Evolutionary conservation across 2,329 filamentous ascomycete species (phyloP).

Genomic region (Ceratocystis smalleyi): DNA sequence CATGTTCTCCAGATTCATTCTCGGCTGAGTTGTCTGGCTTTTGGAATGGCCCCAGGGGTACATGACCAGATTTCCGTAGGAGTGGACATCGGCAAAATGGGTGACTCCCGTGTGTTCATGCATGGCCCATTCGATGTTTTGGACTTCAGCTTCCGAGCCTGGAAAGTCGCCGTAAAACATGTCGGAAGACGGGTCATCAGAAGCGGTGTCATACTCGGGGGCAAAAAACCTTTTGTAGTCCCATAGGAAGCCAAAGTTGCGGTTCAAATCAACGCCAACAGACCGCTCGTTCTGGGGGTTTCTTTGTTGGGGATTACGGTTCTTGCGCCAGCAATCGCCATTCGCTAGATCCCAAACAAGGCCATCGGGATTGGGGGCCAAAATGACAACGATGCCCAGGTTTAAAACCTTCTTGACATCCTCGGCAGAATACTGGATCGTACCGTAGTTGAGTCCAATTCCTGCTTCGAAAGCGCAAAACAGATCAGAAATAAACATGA

Average conservation of each 20-base stretch:
- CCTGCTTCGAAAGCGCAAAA: conserved; percentile 36
- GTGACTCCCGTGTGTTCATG: conserved; percentile 34
- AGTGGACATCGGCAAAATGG: conserved; percentile 46
- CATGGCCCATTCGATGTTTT: conserved; percentile 38
- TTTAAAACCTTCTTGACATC: conserved; percentile 37
- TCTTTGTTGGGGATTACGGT: conserved; percentile 28
- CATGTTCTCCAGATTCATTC: conserved; percentile 38
- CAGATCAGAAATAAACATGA: conserved; percentile 44
- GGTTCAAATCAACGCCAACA: conserved; percentile 34
- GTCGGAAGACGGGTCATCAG: conserved; percentile 28
- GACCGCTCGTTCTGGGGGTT: conserved; percentile 20
- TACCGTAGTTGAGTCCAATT: conserved; percentile 36
- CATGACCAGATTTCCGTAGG: conserved; percentile 35
- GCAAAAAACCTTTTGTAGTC: conserved; percentile 34
- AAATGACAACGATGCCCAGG: conserved; percentile 38
- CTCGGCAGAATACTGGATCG: conserved; percentile 34
- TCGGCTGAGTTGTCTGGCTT: conserved; percentile 30
- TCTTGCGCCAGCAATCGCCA: conserved; percentile 40
- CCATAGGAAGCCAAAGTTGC: conserved; percentile 44
- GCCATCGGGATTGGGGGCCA: conserved; percentile 40
- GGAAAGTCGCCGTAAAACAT: conserved; percentile 36
- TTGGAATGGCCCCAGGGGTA: conserved; percentile 44
- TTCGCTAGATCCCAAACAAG: conserved; percentile 36
- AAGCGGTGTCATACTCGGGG: conserved; percentile 26
- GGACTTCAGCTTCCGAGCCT: conserved; percentile 41